A percentile compares a stretch with the other conserved stretches of the same genome.
Evolutionary conservation across 148 eudicot genomes (phyloP).

Genomic region (Rhododendron griersonianum): DNA sequence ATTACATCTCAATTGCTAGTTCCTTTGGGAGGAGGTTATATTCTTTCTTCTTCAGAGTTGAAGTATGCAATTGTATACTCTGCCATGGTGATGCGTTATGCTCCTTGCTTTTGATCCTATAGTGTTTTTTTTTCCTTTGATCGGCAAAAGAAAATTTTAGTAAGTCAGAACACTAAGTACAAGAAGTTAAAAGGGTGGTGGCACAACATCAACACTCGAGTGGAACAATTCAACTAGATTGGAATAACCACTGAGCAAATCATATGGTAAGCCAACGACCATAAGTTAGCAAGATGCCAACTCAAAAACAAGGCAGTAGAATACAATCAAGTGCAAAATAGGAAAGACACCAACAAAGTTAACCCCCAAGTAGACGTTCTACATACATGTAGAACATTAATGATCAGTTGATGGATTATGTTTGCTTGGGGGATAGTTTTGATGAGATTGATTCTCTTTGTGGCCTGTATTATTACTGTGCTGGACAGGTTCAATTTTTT

Average conservation of each 20-base stretch:
- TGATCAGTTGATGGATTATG: not conserved
- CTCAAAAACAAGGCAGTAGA: not conserved
- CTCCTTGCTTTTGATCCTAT: not conserved
- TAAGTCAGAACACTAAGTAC: not conserved
- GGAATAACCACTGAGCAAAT: not conserved
- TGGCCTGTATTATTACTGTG: not conserved
- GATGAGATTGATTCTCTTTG: not conserved
- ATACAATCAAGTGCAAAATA: not conserved
- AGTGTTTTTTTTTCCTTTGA: not conserved
- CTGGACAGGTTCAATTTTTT: not conserved
- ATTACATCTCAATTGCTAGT: not conserved
- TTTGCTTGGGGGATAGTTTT: not conserved
- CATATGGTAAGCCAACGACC: not conserved
- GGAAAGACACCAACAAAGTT: not conserved
- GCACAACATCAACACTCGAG: not conserved
- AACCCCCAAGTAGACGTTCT: not conserved
- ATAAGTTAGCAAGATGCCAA: not conserved
- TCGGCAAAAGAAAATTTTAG: not conserved
- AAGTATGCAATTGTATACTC: constrained; percentile 67
- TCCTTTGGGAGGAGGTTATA: constrained; percentile 87
- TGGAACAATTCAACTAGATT: not conserved
- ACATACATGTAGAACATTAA: not conserved
- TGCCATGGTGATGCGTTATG: not conserved
- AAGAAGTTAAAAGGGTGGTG: not conserved
- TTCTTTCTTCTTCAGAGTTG: constrained; percentile 73